Base-by-base conservation (phyloP, 139 green algal species). In the Spirogloea muscicola region DNA sequence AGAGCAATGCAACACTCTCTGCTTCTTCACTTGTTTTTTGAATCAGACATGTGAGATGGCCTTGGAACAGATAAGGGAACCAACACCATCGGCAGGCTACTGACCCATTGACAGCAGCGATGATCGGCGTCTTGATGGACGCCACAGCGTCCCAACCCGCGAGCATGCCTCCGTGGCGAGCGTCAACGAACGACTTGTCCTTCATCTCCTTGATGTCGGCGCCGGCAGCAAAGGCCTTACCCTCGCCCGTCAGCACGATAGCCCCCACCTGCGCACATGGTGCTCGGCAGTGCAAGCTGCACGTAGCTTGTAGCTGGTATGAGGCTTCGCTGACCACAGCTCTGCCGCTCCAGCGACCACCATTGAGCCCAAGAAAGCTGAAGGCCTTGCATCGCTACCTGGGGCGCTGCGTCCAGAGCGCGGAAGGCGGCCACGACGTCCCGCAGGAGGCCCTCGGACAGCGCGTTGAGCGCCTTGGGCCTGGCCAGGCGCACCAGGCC, bases 121-220 rank as follows among this genome's bases (percentile, higher is more conserved):
- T 80, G 1, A 88, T 62, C 29, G 87, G 87, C 3, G 18, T 62
- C 33, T 36, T 41, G 36, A 70, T 76, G 16, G 86, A 55, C 2
- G 58, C 64, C 44, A 90, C n/a, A 0, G 60, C 74, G 21, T 83
- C 75, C 84, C 82, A 91, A 2, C 61, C 73, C n/a, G 82, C 63
- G 4, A 89, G 60, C 40, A 88, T 29, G 34, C 29, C 25, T 1
- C 31, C 52, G 7, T 51, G 49, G 31, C 33, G 43, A 33, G 67
- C 82, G 18, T 85, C 59, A 10, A 49, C 72, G 67, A 85, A 87
- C 33, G n/a, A 68, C 41, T 84, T 34, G 1, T 38, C 29, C 1
- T 76, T 64, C 84, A 92, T 87, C 64, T 92, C 88, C 13, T 87
- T 87, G 49, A 92, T 89, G 81, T 92, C 88, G 1, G 86, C 88